Conservation (phyloP, 805 yeast genomes). For the Candida ovalis region DNA sequence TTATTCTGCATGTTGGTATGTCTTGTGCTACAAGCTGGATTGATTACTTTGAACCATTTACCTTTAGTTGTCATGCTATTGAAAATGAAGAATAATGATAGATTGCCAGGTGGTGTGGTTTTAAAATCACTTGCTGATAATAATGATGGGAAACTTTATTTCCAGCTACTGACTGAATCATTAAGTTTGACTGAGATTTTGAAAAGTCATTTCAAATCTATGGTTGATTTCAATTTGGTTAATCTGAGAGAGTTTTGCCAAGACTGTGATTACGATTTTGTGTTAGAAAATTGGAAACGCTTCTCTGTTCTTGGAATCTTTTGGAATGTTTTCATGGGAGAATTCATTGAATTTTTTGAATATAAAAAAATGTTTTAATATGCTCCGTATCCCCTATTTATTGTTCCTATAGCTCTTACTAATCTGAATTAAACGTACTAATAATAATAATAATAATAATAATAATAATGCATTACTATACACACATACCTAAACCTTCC, state of each 20-base stretch:
- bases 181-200: conserved; percentile 25
- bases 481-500: background rate
- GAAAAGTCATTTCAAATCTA: conserved; percentile 27
- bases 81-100: conserved; percentile 71
- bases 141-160: conserved; percentile 6
- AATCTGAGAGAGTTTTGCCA: conserved; percentile 18
- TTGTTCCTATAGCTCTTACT: too few species aligned
- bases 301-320: conserved; percentile 19
- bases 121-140: conserved; percentile 23
- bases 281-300: conserved; percentile 25
- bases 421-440: too few species aligned
- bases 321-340: conserved; percentile 26
- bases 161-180: conserved; percentile 25
- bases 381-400: conserved; percentile 1
- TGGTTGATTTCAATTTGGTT: conserved; percentile 26
- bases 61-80: conserved; percentile 83
- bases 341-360: conserved; percentile 26
- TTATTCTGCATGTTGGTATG: conserved; percentile 45
- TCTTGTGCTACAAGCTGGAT: conserved; percentile 52
- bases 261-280: conserved; percentile 5
- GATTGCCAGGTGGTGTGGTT: conserved; percentile 51
- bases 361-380: conserved; percentile 30
- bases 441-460: background rate
- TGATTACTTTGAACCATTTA: conserved; percentile 72
- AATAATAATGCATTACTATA: conserved; percentile 1